Percentiles rank a stretch among this genome's conserved stretches.
Conservation (phyloP, 768 basidiomycete genomes). For the Rhodosporidiobolus sp. region DNA sequence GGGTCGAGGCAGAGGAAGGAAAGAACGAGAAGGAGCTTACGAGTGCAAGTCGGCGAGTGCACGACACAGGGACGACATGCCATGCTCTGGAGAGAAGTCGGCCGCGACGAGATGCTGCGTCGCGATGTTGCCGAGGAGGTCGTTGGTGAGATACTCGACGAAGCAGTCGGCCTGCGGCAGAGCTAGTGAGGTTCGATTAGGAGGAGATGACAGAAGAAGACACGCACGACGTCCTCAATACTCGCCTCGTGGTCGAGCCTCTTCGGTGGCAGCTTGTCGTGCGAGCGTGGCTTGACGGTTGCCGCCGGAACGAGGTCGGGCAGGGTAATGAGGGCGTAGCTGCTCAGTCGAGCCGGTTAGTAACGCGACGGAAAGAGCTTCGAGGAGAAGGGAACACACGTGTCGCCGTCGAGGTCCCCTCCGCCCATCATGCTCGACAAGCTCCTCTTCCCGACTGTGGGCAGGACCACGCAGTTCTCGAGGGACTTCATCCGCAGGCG, state of each 20-base stretch:
- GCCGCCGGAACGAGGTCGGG: slow-evolving; percentile 5
- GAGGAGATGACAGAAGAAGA: not conserved
- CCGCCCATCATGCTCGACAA: slow-evolving; percentile 30
- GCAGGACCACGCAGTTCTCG: slow-evolving; percentile 36
- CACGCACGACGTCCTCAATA: slow-evolving; percentile 7
- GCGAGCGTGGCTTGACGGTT: not conserved
- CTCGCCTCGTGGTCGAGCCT: slow-evolving; percentile 1
- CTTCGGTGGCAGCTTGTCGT: not conserved
- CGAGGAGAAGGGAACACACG: not conserved
- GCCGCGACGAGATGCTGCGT: slow-evolving; percentile 15
- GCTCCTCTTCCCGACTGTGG: slow-evolving; percentile 10
- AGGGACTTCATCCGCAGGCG: not conserved
- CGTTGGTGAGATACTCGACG: slow-evolving; percentile 3
- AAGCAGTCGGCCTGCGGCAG: slow-evolving; percentile 5
- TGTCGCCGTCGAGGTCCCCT: slow-evolving; percentile 30
- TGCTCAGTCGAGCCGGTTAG: not conserved
- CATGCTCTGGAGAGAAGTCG: not conserved
- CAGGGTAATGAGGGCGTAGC: slow-evolving; percentile 17
- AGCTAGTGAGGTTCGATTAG: not conserved
- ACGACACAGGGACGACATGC: not conserved
- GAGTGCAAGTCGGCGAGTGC: slow-evolving; percentile 26
- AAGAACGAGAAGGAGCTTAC: not conserved
- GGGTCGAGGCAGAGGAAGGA: not conserved
- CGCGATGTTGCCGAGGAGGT: slow-evolving; percentile 16
- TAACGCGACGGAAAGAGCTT: not conserved